A percentile compares a stretch with the other conserved stretches of the same genome.
phyloP scores from a whole-genome alignment of 371 early-diverging fungal species.

The Rhizopus arrhizus region DNA sequence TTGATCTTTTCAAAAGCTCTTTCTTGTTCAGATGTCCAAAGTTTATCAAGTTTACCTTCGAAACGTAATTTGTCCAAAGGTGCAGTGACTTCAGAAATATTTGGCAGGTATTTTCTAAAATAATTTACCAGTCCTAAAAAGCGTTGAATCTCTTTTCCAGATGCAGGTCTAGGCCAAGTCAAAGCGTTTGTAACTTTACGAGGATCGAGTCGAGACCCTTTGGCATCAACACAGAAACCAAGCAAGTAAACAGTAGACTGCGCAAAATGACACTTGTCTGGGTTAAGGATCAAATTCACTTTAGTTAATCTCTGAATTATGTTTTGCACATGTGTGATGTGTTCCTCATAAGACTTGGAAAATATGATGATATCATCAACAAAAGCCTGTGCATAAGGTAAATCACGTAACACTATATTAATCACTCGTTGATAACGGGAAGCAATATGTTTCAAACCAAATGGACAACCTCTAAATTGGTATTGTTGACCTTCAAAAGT shows the following conservation, averaged over 20 bases:
- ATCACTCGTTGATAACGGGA: constrained; percentile 5
- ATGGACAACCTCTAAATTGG: not conserved
- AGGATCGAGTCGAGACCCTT: constrained; percentile 21
- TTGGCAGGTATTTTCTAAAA: constrained; percentile 21
- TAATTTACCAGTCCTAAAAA: constrained; percentile 28
- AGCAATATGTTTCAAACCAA: constrained; percentile 12
- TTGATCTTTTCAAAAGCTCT: too few relatives aligned
- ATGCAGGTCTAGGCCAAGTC: constrained; percentile 16
- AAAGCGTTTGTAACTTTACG: constrained; percentile 20
- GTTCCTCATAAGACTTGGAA: constrained; percentile 7
- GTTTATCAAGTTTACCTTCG: not conserved
- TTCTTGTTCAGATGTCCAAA: constrained; percentile 4
- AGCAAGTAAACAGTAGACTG: constrained; percentile 10
- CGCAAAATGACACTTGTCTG: constrained; percentile 17
- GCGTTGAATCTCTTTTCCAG: constrained; percentile 19
- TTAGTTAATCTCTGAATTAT: constrained; percentile 21
- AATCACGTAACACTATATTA: constrained; percentile 1
- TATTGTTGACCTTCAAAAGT: constrained; percentile 3
- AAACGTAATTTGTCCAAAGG: constrained; percentile 28
- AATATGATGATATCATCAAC: constrained; percentile 19
- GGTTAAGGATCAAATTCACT: constrained; percentile 22
- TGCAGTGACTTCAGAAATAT: constrained; percentile 11
- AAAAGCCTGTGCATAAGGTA: constrained; percentile 5
- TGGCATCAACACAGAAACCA: constrained; percentile 14
- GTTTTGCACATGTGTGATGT: constrained; percentile 3